Base-by-base conservation (phyloP, 2,329 filamentous ascomycete species). In the Penicillium psychrosexuale region DNA sequence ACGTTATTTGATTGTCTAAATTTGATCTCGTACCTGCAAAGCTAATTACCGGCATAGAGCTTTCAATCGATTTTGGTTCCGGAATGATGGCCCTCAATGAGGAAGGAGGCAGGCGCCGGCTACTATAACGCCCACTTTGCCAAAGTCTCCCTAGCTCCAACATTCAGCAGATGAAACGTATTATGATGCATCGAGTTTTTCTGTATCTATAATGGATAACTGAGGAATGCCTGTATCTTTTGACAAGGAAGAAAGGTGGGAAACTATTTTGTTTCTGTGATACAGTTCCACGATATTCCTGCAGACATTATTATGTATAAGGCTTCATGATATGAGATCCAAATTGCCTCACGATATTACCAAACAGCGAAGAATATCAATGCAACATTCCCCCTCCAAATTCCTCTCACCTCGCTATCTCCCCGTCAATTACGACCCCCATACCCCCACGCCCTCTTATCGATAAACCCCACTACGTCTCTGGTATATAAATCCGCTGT, bases 371-470 rank as follows among this genome's bases (percentile, higher is more conserved):
- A 7, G 6, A 22, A 37, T 3, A 37, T 1, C 34, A 37, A 37
- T 11, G n/a, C n/a, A 37, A 19, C n/a, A 37, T 19, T 11, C 11
- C 34, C n/a, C 15, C 34, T 2, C n/a, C 2, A 38, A 22, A 39
- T 22, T 5, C 36, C 36, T 38, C 13, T 39, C 12, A 22, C 17
- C 8, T 39, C 17, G 22, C 37, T 22, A 24, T 13, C 19, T 24
- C 8, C n/a, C 36, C 4, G 34, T 36, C 34, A 17, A 38, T 38
- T 38, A 12, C 36, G 19, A 6, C 37, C 19, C 12, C 31, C 31
- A 47, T 39, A 11, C 37, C 47, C 47, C 47, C 47, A 50, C 47
- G 28, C 19, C 15, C 33, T 19, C 30, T 42, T 42, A 42, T 50
- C 38, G 24, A 13, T 38, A 22, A 34, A 42, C 47, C 30, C 47